Percentiles rank a stretch among this genome's conserved stretches.
Evolutionary conservation across 495 filamentous ascomycete species (phyloP).

Genomic region (Penicillium soppii): DNA sequence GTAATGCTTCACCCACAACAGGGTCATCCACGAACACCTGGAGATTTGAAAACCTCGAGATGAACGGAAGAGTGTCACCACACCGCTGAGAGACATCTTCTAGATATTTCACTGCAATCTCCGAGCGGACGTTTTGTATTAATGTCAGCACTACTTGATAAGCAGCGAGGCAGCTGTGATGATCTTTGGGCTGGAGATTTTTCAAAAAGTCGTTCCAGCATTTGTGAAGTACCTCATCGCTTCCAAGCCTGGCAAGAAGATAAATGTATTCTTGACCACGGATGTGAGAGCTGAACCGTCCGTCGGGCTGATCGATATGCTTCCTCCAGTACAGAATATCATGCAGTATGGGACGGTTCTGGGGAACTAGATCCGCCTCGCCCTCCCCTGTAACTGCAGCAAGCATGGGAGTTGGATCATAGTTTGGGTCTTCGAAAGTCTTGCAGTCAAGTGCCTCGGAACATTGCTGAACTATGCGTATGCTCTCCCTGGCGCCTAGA

Average conservation of each 20-base stretch:
- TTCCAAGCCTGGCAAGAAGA: conserved; percentile 24
- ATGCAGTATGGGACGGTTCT: conserved; percentile 15
- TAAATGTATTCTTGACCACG: conserved; percentile 14
- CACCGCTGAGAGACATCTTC: conserved; percentile 26
- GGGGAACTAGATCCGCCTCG: neutral
- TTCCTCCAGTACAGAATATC: conserved; percentile 20
- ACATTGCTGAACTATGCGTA: conserved; percentile 20
- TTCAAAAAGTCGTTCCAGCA: conserved; percentile 25
- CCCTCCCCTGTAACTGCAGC: conserved; percentile 27
- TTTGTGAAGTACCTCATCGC: conserved; percentile 6
- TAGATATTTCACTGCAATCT: conserved; percentile 23
- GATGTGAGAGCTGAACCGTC: neutral
- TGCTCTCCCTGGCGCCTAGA: conserved; percentile 2
- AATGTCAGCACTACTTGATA: conserved; percentile 27
- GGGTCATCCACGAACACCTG: conserved; percentile 18
- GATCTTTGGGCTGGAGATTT: neutral
- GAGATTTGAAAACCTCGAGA: conserved; percentile 19
- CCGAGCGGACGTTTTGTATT: conserved; percentile 11
- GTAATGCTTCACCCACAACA: conserved; percentile 15
- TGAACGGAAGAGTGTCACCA: conserved; percentile 21
- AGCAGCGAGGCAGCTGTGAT: conserved; percentile 8
- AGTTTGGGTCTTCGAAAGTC: conserved; percentile 22
- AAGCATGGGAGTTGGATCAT: conserved; percentile 24
- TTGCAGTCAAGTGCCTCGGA: conserved; percentile 17
- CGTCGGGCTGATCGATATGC: neutral